phyloP scores from a whole-genome alignment of 2,329 filamentous ascomycete species.

The Colletotrichum euphorbiae region DNA sequence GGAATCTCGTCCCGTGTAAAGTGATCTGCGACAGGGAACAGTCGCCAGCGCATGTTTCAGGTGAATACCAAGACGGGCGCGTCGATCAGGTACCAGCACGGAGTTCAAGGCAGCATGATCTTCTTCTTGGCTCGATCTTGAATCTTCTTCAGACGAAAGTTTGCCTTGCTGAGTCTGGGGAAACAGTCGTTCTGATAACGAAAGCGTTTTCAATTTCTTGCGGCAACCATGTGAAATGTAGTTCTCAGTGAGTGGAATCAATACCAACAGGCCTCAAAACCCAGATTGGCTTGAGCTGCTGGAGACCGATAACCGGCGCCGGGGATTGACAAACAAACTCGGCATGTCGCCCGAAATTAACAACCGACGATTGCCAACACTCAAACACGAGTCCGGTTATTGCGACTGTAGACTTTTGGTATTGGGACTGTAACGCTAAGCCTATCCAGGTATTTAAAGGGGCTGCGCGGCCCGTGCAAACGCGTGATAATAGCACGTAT shows the following conservation, averaged over 20 bases:
- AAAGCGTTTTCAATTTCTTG: background rate
- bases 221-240: background rate
- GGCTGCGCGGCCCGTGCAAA: too few species aligned
- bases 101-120: constrained; percentile 21
- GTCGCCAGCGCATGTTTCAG: constrained; percentile 29
- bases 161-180: constrained; percentile 11
- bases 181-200: background rate
- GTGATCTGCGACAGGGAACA: constrained; percentile 30
- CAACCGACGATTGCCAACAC: background rate
- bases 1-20: constrained; percentile 31
- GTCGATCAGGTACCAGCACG: constrained; percentile 33
- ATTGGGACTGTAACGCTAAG: too few species aligned
- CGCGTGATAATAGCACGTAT: too few species aligned
- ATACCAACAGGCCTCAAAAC: background rate
- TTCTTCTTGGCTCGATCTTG: background rate
- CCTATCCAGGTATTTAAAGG: too few species aligned
- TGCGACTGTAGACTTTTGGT: too few species aligned
- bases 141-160: constrained; percentile 10
- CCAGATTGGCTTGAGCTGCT: background rate
- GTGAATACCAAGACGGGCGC: constrained; percentile 29
- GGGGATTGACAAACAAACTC: constrained; percentile 20
- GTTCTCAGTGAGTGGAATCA: background rate
- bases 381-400: too few species aligned
- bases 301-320: background rate
- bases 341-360: constrained; percentile 36